Percentiles rank a stretch among this genome's conserved stretches.
These are phyloP conservation scores for Haplosporangium gracile DNA, from an alignment of 192 early-diverging fungal genomes.

Conservation along the genomic window DNA sequence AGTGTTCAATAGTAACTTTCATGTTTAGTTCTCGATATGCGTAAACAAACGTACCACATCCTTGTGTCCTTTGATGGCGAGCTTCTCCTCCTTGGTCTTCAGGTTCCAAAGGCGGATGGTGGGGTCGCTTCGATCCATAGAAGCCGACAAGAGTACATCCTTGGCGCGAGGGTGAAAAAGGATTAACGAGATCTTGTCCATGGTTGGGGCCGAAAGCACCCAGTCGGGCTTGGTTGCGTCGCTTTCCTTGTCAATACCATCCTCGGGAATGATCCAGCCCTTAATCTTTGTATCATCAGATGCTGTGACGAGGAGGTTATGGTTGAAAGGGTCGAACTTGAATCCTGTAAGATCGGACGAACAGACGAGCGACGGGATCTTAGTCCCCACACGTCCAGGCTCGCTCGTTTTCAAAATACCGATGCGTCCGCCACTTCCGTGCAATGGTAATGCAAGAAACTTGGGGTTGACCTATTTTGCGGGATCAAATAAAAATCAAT, in stretches of 20 bases:
- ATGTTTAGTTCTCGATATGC: no score
- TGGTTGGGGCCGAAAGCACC: constrained; percentile 50
- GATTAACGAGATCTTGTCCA: constrained; percentile 66
- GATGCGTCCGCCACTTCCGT: constrained; percentile 86
- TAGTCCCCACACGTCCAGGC: constrained; percentile 76
- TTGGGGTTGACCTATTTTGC: constrained; percentile 62
- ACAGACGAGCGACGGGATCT: constrained; percentile 70
- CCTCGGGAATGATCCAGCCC: constrained; percentile 67
- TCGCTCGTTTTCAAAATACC: constrained; percentile 73
- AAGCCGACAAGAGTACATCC: constrained; percentile 71
- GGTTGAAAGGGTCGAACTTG: constrained; percentile 81
- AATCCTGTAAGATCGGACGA: constrained; percentile 76
- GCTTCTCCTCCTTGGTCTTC: constrained; percentile 49
- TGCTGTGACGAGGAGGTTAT: constrained; percentile 65
- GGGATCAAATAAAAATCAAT: constrained; percentile 34
- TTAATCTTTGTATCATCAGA: constrained; percentile 76
- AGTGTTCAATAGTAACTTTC: no score
- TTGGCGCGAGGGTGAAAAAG: constrained; percentile 69
- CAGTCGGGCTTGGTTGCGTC: constrained; percentile 42
- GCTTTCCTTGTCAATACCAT: constrained; percentile 67
- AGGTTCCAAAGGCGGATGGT: constrained; percentile 72
- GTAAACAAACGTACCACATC: constrained; percentile 33
- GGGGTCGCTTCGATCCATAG: constrained; percentile 65
- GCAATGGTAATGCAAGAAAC: constrained; percentile 79
- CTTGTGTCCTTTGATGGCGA: constrained; percentile 48